Conservation (phyloP, 2,329 filamentous ascomycete genomes). For the Arthrocladium fulminans region DNA sequence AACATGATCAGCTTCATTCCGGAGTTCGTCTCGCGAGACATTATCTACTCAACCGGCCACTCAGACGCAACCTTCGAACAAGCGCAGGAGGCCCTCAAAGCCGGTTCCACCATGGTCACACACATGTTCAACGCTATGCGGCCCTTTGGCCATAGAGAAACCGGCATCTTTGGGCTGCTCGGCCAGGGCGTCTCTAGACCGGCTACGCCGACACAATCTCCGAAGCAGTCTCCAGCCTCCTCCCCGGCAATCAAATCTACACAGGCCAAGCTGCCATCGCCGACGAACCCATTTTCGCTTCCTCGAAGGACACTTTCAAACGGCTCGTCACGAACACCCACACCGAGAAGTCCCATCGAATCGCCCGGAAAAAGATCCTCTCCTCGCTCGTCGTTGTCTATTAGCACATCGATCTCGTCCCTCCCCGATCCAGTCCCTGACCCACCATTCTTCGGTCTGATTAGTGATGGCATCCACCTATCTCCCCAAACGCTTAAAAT, state of each 20-base stretch:
- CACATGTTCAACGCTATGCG: constrained; percentile 93
- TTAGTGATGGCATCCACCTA: constrained; percentile 82
- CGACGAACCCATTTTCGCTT: neutral
- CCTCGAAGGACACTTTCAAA: constrained; percentile 2
- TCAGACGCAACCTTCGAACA: constrained; percentile 81
- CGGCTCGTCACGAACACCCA: constrained; percentile 17
- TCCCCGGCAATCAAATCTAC: constrained; percentile 11
- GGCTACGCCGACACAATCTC: constrained; percentile 17
- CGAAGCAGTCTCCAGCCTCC: constrained; percentile 14
- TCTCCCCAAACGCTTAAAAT: constrained; percentile 85
- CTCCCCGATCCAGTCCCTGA: constrained; percentile 12
- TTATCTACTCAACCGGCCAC: constrained; percentile 75
- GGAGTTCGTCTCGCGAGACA: constrained; percentile 54
- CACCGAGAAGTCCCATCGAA: constrained; percentile 16
- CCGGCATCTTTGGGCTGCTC: constrained; percentile 78
- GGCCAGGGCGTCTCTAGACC: constrained; percentile 49
- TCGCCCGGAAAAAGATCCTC: neutral
- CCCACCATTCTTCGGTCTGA: constrained; percentile 74
- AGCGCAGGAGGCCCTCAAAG: constrained; percentile 59
- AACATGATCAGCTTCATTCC: constrained; percentile 61
- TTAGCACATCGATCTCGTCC: constrained; percentile 22
- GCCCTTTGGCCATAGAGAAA: constrained; percentile 81
- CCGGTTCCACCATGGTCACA: constrained; percentile 80
- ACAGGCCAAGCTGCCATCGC: neutral
- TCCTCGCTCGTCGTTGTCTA: constrained; percentile 19